A percentile compares a stretch with the other conserved stretches of the same genome.
Conservation (phyloP, 192 early-diverging fungal genomes). For the Chytriomyces sp. region DNA sequence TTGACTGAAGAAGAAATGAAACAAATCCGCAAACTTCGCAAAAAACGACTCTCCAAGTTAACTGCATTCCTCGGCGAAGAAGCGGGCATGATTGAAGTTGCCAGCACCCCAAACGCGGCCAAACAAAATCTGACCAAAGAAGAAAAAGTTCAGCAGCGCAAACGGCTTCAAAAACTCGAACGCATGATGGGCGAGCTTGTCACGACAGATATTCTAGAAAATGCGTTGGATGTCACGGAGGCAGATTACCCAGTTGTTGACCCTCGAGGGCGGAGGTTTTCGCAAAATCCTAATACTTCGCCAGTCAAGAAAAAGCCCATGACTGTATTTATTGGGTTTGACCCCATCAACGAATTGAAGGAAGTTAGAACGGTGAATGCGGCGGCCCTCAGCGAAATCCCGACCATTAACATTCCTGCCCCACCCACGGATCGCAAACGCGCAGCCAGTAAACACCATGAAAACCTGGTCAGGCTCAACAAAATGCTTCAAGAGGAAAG, state of each 20-base stretch:
- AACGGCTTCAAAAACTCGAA: slow-evolving; percentile 9
- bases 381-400: background rate
- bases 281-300: background rate
- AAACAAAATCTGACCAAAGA: background rate
- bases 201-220: slow-evolving; percentile 13
- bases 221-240: background rate
- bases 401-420: background rate
- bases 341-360: background rate
- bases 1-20: slow-evolving; percentile 4
- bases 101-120: background rate
- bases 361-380: background rate
- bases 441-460: slow-evolving; percentile 7
- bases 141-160: background rate
- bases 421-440: background rate
- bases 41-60: slow-evolving; percentile 19
- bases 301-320: background rate
- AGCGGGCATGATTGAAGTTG: slow-evolving; percentile 8
- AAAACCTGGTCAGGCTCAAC: background rate
- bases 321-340: background rate
- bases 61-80: slow-evolving; percentile 24
- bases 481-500: slow-evolving; percentile 2
- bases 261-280: background rate
- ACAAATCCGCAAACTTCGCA: background rate
- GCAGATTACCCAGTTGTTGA: background rate
- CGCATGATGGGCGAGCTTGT: slow-evolving; percentile 10